Evolutionary conservation across 208 protist species (phyloP), one percentile per base, ranked within the genome.

Genomic region (Trypanosoma vivax): DNA sequence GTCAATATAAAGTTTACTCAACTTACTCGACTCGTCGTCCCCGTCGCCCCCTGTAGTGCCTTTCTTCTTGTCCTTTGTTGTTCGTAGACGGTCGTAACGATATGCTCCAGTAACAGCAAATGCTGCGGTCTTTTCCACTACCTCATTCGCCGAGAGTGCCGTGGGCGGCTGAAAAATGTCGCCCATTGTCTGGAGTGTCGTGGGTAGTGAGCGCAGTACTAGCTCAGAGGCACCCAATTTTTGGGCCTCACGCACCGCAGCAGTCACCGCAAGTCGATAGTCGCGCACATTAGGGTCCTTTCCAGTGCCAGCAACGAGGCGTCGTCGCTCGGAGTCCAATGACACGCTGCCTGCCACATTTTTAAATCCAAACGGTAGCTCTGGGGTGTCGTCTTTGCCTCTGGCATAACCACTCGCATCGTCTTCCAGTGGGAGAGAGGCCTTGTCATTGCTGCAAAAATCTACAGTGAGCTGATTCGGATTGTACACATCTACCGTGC

Each of bases 71-170:
- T 35, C 23, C 39, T 34, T 29, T 14, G 48, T 66, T 4, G 74
- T 68, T 16, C 65, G 70, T 30, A 88, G 62, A 7, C 84, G 70
- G 50, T 80, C 56, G 65, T 92, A 92, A 38, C 64, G 53, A 54
- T 92, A 92, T 3, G 84, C 79, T 3, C 65, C 84, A 1, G 84
- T 84, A 52, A 86, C 78, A 1, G 77, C 84, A 45, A 78, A 92
- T 18, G 56, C 56, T 2, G 71, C 68, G 14, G 78, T 88, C 55
- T 80, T 86, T 60, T 92, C 79, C 23, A 71, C 73, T 40, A 92
- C 53, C 18, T 85, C 72, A 19, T 43, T 45, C 11, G 29, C 25
- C 11, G 67, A 29, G 21, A 88, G 69, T 9, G 59, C 66, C 28
- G 51, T 50, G 19, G 75, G 40, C 1, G 71, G 50, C 58, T 84